A percentile compares a stretch with the other conserved stretches of the same genome.
Evolutionary conservation across 139 green algal genomes (phyloP).

Genomic region (Chlorella sp.): DNA sequence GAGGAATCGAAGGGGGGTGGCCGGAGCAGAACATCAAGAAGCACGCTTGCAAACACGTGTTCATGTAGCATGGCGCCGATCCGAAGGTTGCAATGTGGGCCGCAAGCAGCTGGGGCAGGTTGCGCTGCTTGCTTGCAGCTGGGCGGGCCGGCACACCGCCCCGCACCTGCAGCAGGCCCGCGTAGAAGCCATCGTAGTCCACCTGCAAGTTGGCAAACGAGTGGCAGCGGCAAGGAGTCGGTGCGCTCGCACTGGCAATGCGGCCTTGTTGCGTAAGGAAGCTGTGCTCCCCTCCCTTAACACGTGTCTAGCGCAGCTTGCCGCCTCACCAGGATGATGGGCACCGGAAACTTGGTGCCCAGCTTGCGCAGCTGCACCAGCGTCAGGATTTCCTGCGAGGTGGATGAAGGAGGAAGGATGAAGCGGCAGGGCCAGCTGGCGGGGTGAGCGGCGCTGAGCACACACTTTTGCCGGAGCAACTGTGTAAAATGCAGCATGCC

Average conservation of each 20-base stretch:
- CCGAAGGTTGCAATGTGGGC: too few species aligned
- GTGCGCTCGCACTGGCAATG: background rate
- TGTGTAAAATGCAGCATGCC: background rate
- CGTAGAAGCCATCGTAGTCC: constrained; percentile 74
- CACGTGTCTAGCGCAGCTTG: too few species aligned
- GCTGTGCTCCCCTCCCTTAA: too few species aligned
- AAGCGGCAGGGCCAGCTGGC: background rate
- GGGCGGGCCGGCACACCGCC: too few species aligned
- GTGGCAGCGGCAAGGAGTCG: constrained; percentile 38
- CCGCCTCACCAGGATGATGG: constrained; percentile 13
- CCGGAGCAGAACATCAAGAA: too few species aligned
- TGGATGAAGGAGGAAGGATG: constrained; percentile 33
- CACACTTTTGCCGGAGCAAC: background rate
- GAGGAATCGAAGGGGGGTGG: background rate
- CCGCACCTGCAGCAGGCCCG: background rate
- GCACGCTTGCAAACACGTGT: background rate
- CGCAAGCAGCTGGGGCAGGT: too few species aligned
- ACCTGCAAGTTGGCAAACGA: constrained; percentile 23
- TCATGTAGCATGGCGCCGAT: background rate
- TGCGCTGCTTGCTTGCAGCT: too few species aligned
- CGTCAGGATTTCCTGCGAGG: constrained; percentile 69
- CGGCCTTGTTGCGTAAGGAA: background rate
- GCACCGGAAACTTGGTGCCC: constrained; percentile 33
- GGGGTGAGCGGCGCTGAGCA: background rate
- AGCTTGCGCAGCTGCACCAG: constrained; percentile 68